Percentiles rank a stretch among this genome's conserved stretches.
Evolutionary conservation across 2,329 filamentous ascomycete species (phyloP).

Genomic region (Setomelanomma holmii): DNA sequence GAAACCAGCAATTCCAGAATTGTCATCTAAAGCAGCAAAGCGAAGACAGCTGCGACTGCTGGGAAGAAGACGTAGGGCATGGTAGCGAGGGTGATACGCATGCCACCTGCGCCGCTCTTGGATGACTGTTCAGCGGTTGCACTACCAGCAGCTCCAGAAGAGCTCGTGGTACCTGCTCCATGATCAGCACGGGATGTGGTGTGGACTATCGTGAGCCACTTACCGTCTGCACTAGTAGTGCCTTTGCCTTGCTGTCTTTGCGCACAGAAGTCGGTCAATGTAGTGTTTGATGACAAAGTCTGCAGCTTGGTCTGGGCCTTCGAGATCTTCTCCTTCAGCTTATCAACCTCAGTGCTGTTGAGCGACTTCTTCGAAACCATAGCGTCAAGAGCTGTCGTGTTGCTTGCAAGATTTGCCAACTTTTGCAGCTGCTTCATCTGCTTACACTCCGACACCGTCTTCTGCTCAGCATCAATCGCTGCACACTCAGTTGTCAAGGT

Average conservation of each 20-base stretch:
- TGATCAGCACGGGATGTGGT: not conserved
- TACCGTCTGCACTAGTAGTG: not conserved
- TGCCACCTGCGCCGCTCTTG: not conserved
- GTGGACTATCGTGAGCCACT: not conserved
- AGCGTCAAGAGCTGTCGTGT: conserved; percentile 34
- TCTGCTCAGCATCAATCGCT: conserved; percentile 28
- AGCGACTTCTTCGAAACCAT: conserved; percentile 27
- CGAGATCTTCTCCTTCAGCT: conserved; percentile 28
- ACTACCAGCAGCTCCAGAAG: not conserved
- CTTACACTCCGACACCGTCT: conserved; percentile 28
- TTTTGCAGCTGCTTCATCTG: conserved; percentile 31
- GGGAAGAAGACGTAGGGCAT: not conserved
- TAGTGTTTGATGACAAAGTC: conserved; percentile 35
- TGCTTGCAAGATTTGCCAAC: conserved; percentile 28
- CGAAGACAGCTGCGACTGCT: not conserved
- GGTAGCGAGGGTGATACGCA: not conserved
- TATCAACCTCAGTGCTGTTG: conserved; percentile 28
- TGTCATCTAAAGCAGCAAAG: not conserved
- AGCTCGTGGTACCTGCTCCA: not conserved
- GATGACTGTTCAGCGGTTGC: not conserved
- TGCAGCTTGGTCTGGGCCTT: conserved; percentile 31
- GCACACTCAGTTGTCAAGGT: conserved; percentile 36
- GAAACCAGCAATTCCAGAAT: not conserved
- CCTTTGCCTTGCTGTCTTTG: conserved; percentile 24
- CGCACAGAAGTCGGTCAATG: conserved; percentile 32